These are phyloP conservation scores for Backusella liffmaniae DNA, from an alignment of 192 early-diverging fungal species.

Conservation along the genomic window DNA sequence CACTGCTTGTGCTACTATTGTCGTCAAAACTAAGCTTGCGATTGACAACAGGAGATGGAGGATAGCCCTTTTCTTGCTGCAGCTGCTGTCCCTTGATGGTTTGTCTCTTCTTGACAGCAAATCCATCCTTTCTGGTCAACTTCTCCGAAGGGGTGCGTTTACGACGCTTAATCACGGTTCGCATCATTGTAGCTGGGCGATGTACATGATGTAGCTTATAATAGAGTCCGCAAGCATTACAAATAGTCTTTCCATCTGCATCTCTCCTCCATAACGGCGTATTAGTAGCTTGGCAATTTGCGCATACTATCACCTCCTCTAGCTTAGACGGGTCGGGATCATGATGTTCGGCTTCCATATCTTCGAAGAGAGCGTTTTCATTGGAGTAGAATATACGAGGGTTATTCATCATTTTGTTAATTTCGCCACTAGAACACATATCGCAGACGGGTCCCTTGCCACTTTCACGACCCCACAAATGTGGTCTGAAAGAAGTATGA, in stretches of 20 bases:
- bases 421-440: conserved; percentile 17
- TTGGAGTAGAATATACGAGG: background rate
- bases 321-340: background rate
- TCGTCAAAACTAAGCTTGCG: background rate
- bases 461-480: conserved; percentile 25
- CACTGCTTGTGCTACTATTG: conserved; percentile 5
- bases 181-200: conserved; percentile 71
- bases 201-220: conserved; percentile 75
- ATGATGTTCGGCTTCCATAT: background rate
- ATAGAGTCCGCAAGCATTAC: conserved; percentile 93
- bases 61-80: background rate
- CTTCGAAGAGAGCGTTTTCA: background rate
- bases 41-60: background rate
- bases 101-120: background rate
- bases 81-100: conserved; percentile 1
- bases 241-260: conserved; percentile 67
- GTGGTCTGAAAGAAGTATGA: conserved; percentile 20
- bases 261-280: conserved; percentile 81
- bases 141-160: conserved; percentile 35
- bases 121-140: background rate
- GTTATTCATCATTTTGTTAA: background rate
- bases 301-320: conserved; percentile 39
- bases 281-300: conserved; percentile 67
- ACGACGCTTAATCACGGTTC: conserved; percentile 66
- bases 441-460: conserved; percentile 29